Evolutionary conservation across 2,329 filamentous ascomycete species (phyloP).

Genomic region (Monilinia vaccinii-corymbosi): DNA sequence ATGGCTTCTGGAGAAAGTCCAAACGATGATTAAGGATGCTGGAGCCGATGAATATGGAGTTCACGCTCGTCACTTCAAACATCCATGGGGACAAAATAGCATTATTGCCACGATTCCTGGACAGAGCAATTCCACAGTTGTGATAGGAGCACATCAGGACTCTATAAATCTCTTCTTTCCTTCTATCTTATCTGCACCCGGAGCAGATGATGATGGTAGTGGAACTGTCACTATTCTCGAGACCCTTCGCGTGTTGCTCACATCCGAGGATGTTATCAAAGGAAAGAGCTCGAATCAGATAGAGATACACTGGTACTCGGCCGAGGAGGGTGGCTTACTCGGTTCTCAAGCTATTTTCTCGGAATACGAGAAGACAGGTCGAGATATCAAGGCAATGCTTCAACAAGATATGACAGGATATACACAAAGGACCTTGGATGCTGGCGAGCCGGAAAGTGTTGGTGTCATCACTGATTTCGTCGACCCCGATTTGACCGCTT

Average conservation of each 20-base stretch:
- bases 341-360: constrained; percentile 87
- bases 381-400: constrained; percentile 88
- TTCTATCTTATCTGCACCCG: constrained; percentile 73
- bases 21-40: constrained; percentile 58
- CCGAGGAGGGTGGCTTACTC: constrained; percentile 79
- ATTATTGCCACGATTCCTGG: constrained; percentile 90
- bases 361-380: constrained; percentile 61
- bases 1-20: constrained; percentile 74
- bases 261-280: constrained; percentile 57
- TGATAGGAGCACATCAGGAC: constrained; percentile 89
- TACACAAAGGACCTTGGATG: constrained; percentile 71
- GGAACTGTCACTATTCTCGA: constrained; percentile 93
- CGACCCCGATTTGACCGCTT: constrained; percentile 69
- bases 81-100: constrained; percentile 82
- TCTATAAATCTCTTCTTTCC: constrained; percentile 91
- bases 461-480: constrained; percentile 93
- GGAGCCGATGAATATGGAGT: constrained; percentile 60
- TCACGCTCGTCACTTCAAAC: constrained; percentile 63
- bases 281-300: constrained; percentile 71
- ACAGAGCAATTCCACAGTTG: constrained; percentile 70
- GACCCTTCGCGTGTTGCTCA: constrained; percentile 71
- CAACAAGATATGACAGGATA: constrained; percentile 98
- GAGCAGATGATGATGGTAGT: constrained; percentile 91
- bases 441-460: constrained; percentile 74
- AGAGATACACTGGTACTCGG: constrained; percentile 95